phyloP scores from a whole-genome alignment of 257 asterid genomes.

The Solanum chmielewskii region DNA sequence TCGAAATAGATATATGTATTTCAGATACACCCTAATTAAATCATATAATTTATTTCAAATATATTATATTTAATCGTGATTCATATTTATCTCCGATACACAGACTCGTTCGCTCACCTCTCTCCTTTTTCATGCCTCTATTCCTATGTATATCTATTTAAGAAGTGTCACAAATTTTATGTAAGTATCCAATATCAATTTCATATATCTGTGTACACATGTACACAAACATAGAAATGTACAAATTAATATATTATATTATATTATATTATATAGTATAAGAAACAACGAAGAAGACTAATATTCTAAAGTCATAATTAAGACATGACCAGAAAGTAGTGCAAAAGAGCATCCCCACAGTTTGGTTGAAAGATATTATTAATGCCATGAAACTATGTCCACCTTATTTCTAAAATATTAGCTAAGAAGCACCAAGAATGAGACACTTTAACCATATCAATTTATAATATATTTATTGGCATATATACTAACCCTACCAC shows the following conservation, averaged over 20 bases:
- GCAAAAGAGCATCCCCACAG: background rate
- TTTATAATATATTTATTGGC: background rate
- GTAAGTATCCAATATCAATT: too few species aligned
- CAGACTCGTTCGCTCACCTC: too few species aligned
- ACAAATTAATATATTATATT: background rate
- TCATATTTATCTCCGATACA: too few species aligned
- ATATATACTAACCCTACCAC: background rate
- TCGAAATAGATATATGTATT: too few species aligned
- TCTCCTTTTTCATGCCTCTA: too few species aligned
- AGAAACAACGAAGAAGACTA: background rate
- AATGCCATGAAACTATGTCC: conserved; percentile 16
- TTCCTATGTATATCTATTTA: too few species aligned
- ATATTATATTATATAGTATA: background rate
- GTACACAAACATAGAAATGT: background rate
- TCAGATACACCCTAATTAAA: too few species aligned
- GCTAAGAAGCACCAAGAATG: conserved; percentile 1
- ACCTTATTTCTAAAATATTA: background rate
- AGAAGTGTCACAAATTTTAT: too few species aligned
- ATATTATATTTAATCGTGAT: too few species aligned
- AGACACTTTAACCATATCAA: conserved; percentile 16
- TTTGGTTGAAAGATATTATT: conserved; percentile 10
- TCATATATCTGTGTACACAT: background rate
- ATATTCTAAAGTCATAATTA: conserved; percentile 17
- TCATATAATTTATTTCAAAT: too few species aligned
- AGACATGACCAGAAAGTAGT: conserved; percentile 12